Evolutionary conservation across 2,329 filamentous ascomycete genomes (phyloP), one percentile per base, ranked within the genome.

Genomic region (Exophiala lecanii-corni): DNA sequence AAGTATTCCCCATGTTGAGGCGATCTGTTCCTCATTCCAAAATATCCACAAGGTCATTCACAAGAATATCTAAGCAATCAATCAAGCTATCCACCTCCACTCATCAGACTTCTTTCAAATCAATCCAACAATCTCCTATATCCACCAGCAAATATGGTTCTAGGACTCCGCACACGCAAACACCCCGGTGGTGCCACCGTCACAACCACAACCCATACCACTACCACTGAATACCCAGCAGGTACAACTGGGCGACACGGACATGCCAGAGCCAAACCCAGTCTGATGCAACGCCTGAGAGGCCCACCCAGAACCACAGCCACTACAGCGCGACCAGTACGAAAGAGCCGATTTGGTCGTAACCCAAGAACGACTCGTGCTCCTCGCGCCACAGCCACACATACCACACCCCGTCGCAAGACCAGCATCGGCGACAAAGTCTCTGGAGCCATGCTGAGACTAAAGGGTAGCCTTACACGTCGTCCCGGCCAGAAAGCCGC

Each of bases 401-500:
- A 35, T n/a, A 41, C 47, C n/a, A 45, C 84, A 60, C 83, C 86
- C 41, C 76, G 78, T 61, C 79, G 84, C 58, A 78, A 81, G 57
- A 74, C 78, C 2, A 78, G 74, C 28, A 69, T 89, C 53, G 82
- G 82, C 35, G 86, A 91, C 68, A 91, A 89, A 66, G 74, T 91
- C 55, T 81, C 76, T 37, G 86, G 86, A 13, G 85, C 84, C 0
- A 69, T 91, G 62, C 72, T 86, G 68, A 86, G 78, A 69, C 64
- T 91, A 51, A 81, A 79, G 63, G 86, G 86, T 5, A 78, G 71
- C 41, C 60, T 91, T 44, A 89, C 82, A 1, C 65, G 78, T 36
- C 73, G 79, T 30, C 82, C 84, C 2, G 86, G 81, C 17, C 67
- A 84, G 53, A 89, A 89, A 80, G 84, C 82, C 61, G 82, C 84